Evolutionary conservation across 768 basidiomycete genomes (phyloP).

Genomic region (Suillus clintonianus): DNA sequence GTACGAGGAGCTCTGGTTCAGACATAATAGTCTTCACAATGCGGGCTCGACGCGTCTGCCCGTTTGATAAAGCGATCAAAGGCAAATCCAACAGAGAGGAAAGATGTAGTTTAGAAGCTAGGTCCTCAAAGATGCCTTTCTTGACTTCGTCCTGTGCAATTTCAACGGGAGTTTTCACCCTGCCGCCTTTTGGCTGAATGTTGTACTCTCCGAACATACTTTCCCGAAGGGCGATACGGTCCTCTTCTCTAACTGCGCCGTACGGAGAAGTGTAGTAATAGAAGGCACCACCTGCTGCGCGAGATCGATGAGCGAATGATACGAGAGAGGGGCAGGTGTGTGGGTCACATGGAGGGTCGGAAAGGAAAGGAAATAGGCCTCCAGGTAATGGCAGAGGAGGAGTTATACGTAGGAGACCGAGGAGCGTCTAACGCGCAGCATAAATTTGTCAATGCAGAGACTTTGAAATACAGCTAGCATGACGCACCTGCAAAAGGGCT

Average conservation of each 20-base stretch:
- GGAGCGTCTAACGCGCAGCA: slow-evolving; percentile 49
- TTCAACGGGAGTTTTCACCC: slow-evolving; percentile 23
- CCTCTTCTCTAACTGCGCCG: slow-evolving; percentile 84
- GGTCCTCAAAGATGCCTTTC: slow-evolving; percentile 47
- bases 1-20: slow-evolving; percentile 71
- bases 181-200: slow-evolving; percentile 21
- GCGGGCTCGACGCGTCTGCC: slow-evolving; percentile 86
- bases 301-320: slow-evolving; percentile 65
- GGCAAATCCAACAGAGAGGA: slow-evolving; percentile 75
- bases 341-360: slow-evolving; percentile 44
- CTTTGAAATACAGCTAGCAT: not conserved
- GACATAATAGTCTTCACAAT: slow-evolving; percentile 76
- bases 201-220: slow-evolving; percentile 61
- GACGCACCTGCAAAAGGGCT: slow-evolving; percentile 62
- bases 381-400: slow-evolving; percentile 60
- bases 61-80: slow-evolving; percentile 83
- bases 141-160: slow-evolving; percentile 25
- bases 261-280: slow-evolving; percentile 94
- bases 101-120: slow-evolving; percentile 62
- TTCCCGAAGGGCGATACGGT: slow-evolving; percentile 73
- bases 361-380: slow-evolving; percentile 80
- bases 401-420: slow-evolving; percentile 70
- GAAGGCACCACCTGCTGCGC: slow-evolving; percentile 68
- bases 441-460: not conserved
- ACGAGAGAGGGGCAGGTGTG: slow-evolving; percentile 55